Conservation (phyloP, 139 green algal species). For the Picochlorum sp. region DNA sequence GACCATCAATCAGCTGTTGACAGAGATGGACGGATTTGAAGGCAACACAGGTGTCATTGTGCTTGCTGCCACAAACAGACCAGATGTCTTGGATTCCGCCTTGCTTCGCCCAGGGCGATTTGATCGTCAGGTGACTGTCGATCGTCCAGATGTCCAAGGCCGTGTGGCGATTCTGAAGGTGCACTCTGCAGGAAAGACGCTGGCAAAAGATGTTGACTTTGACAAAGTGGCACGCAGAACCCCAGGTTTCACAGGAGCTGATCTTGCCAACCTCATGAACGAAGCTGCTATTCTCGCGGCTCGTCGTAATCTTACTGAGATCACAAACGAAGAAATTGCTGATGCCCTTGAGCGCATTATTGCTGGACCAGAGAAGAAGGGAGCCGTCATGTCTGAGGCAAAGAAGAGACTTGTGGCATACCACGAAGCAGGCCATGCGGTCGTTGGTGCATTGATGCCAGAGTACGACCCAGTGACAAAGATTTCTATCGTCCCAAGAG, state of each 20-base stretch:
- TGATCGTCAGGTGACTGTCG: slow-evolving; percentile 91
- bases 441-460: slow-evolving; percentile 95
- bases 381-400: slow-evolving; percentile 87
- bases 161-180: slow-evolving; percentile 93
- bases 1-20: slow-evolving; percentile 97
- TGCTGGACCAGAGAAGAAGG: slow-evolving; percentile 98
- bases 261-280: slow-evolving; percentile 99
- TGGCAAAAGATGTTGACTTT: slow-evolving; percentile 94
- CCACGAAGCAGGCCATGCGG: slow-evolving; percentile 89
- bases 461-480: slow-evolving; percentile 99
- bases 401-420: slow-evolving; percentile 97
- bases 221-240: slow-evolving; percentile 94
- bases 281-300: slow-evolving; percentile 97
- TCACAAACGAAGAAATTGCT: slow-evolving; percentile 97
- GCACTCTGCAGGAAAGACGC: slow-evolving; percentile 89
- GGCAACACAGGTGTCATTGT: slow-evolving; percentile 62
- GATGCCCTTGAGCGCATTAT: slow-evolving; percentile 98
- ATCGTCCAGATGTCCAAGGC: slow-evolving; percentile 83
- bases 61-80: slow-evolving; percentile 92
- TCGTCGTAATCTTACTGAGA: slow-evolving; percentile 89
- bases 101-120: slow-evolving; percentile 97
- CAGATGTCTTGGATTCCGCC: slow-evolving; percentile 94
- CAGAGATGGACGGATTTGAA: slow-evolving; percentile 99
- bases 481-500: slow-evolving; percentile 97
- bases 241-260: slow-evolving; percentile 78